Percentiles rank a stretch among this genome's conserved stretches.
phyloP scores from a whole-genome alignment of 2,329 filamentous ascomycete genomes.

The Chaetomium olivaceum region DNA sequence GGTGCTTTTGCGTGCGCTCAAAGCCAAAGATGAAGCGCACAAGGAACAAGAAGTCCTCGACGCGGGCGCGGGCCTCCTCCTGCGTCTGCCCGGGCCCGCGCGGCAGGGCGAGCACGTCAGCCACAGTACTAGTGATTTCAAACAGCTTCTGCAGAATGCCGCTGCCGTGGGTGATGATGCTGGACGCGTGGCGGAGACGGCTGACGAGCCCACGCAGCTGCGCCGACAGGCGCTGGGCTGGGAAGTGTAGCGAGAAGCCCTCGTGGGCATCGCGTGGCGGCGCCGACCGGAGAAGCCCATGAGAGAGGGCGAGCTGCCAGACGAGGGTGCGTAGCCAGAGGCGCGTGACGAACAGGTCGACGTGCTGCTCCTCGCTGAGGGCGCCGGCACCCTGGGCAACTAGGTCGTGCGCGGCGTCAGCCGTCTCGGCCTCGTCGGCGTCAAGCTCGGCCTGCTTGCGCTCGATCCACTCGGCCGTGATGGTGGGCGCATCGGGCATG shows the following conservation, averaged over 20 bases:
- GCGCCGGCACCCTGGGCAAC: slow-evolving; percentile 1
- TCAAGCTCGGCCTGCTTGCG: slow-evolving; percentile 15
- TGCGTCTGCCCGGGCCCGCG: slow-evolving; percentile 11
- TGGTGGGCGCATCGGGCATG: background rate
- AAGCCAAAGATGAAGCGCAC: slow-evolving; percentile 16
- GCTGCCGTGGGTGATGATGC: slow-evolving; percentile 17
- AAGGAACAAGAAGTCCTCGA: slow-evolving; percentile 12
- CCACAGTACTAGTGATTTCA: slow-evolving; percentile 15
- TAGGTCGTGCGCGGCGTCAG: slow-evolving; percentile 6
- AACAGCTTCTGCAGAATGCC: slow-evolving; percentile 19
- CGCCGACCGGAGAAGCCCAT: slow-evolving; percentile 11
- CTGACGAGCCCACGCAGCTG: slow-evolving; percentile 16
- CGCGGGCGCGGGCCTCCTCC: slow-evolving; percentile 10
- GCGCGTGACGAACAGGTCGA: slow-evolving; percentile 16
- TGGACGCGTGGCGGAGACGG: slow-evolving; percentile 9
- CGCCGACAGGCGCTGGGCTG: slow-evolving; percentile 14
- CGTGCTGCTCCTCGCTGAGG: slow-evolving; percentile 16
- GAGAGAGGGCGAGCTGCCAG: slow-evolving; percentile 17
- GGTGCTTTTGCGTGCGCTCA: slow-evolving; percentile 17
- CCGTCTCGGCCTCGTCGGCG: slow-evolving; percentile 17
- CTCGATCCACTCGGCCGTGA: slow-evolving; percentile 18
- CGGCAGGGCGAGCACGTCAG: slow-evolving; percentile 17
- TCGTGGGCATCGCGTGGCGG: slow-evolving; percentile 15
- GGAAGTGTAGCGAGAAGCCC: slow-evolving; percentile 14
- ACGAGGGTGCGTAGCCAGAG: slow-evolving; percentile 19